Base-by-base conservation (phyloP, 164 flowering plant species). In the Piper longum region DNA sequence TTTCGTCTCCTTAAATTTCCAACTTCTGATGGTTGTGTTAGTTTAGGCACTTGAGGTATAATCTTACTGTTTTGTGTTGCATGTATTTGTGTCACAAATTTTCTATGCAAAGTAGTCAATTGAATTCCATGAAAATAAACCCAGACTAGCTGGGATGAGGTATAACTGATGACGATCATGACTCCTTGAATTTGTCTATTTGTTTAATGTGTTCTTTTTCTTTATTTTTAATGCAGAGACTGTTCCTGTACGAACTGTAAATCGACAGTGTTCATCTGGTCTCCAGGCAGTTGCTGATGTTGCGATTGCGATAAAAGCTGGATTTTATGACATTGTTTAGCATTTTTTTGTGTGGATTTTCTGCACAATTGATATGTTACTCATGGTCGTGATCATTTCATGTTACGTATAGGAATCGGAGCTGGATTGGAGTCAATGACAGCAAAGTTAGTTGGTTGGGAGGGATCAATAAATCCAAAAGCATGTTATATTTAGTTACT, bases 201-300 rank as follows among this genome's bases (percentile, higher is more conserved):
- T 57, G 42, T 62, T 56, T 54, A 26, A 11, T 61, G 59, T 57
- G 14, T 4, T 4, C 62, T 64, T 1, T 55, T 57, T 41, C 16
- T 41, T 12, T 67, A 7, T 62, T 40, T n/a, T 51, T 45, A 18
- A 58, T 40, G 56, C 81, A 95, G 98, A 91, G 56, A 91, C 91
- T 68, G 97, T 95, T 61, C 91, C 99, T 5, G 41, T 95, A 18
- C 85, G 92, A 70, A 95, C 97, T 55, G 99, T 95, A 66, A 95
- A 91, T 70, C 82, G 99, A 67, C 96, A 91, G 68, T 95, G 99
- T 69, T 85, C 99, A 41, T 95, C 99, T 57, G 99, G 99, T n/a
- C 95, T 95, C 65, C 99, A 95, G 70, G 99, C 97, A 39, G 97
- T 91, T 74, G 99, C 96, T 62, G 99, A 95, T 83, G 99, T 95